Evolutionary conservation across 78 protist species (phyloP).

Genomic region (Blattamonas nauphoetae): DNA sequence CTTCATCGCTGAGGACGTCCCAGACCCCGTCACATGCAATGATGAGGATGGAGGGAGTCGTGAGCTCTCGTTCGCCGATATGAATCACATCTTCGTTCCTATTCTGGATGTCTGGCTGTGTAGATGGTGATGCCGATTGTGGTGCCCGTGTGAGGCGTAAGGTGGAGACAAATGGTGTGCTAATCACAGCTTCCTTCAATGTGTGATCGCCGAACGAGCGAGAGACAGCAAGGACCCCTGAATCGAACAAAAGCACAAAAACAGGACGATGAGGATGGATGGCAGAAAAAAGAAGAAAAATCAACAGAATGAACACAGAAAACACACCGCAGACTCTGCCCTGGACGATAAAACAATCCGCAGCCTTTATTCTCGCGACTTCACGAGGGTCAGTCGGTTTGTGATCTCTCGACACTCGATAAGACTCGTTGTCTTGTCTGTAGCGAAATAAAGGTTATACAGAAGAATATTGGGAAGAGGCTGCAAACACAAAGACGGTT

Average conservation of each 20-base stretch:
- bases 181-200: conserved; percentile 21
- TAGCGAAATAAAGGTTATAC: no score
- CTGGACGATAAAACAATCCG: background rate
- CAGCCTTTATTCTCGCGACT: background rate
- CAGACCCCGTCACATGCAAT: conserved; percentile 7
- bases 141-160: no score
- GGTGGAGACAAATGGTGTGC: background rate
- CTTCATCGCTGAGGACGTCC: conserved; percentile 2
- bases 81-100: no score
- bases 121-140: no score
- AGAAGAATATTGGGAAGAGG: no score
- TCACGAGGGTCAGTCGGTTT: background rate
- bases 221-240: conserved; percentile 25
- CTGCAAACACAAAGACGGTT: background rate
- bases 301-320: no score
- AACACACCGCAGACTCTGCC: background rate
- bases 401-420: background rate
- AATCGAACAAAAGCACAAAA: no score
- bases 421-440: no score
- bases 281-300: no score
- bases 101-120: no score
- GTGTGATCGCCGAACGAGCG: conserved; percentile 31
- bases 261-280: no score
- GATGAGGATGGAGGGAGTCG: background rate
- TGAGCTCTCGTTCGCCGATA: background rate